phyloP scores from a whole-genome alignment of 2,329 filamentous ascomycete genomes.

The Colletotrichum graminicola region DNA sequence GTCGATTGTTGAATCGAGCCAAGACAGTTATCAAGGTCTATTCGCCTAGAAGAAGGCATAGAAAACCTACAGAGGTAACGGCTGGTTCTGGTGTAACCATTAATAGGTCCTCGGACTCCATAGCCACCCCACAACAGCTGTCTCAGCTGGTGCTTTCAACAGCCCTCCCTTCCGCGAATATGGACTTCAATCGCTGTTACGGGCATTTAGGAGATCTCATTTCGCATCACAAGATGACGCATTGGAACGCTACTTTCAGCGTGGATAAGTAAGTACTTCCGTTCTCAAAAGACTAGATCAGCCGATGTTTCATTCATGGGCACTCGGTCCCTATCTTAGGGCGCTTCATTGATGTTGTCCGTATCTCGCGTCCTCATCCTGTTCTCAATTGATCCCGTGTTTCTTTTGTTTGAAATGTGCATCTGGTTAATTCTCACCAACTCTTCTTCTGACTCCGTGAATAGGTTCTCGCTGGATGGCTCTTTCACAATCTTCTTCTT shows the following conservation, averaged over 20 bases:
- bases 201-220: background rate
- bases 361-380: background rate
- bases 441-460: background rate
- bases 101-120: background rate
- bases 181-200: background rate
- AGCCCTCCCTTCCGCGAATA: background rate
- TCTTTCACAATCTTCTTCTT: background rate
- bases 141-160: background rate
- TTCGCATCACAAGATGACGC: background rate
- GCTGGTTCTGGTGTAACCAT: too few species aligned
- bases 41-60: background rate
- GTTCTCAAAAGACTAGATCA: too few species aligned
- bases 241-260: background rate
- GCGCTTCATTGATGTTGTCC: background rate
- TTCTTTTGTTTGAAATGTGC: background rate
- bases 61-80: background rate
- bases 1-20: background rate
- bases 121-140: background rate
- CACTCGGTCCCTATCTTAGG: too few species aligned
- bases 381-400: background rate
- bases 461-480: background rate
- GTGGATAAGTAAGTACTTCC: background rate
- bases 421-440: background rate
- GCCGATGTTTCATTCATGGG: too few species aligned
- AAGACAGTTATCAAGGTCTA: background rate